These are phyloP conservation scores for Marsdenia floribunda DNA, from an alignment of 257 asterid species.

Conservation along the genomic window DNA sequence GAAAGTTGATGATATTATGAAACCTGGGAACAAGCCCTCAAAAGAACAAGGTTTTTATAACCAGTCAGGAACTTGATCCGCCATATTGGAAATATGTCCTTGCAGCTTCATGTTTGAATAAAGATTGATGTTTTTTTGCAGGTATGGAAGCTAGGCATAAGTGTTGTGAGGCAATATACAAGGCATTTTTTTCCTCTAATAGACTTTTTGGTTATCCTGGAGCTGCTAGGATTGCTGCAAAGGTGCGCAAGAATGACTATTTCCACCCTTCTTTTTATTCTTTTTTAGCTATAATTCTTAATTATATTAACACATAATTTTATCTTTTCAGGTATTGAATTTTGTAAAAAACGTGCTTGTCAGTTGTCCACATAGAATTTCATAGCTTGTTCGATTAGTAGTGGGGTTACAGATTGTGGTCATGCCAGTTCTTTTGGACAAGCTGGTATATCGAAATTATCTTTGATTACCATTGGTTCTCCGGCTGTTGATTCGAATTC, in stretches of 20 bases:
- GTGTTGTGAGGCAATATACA: slow-evolving; percentile 70
- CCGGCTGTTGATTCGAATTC: too few relatives aligned
- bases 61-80: background rate
- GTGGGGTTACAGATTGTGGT: too few relatives aligned
- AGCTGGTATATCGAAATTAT: too few relatives aligned
- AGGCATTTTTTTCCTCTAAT: slow-evolving; percentile 45
- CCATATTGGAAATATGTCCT: background rate
- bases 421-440: too few relatives aligned
- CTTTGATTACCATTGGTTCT: too few relatives aligned
- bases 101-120: background rate
- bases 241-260: slow-evolving; percentile 37
- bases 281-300: too few relatives aligned
- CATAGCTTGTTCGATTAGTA: too few relatives aligned
- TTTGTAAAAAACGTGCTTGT: too few relatives aligned
- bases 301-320: too few relatives aligned
- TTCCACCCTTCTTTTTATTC: background rate
- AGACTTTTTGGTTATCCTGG: slow-evolving; percentile 56
- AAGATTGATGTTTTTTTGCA: slow-evolving; percentile 25
- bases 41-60: background rate
- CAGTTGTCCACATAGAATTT: too few relatives aligned
- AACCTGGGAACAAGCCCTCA: background rate
- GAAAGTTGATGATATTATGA: background rate
- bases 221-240: slow-evolving; percentile 41
- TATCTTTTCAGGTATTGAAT: too few relatives aligned
- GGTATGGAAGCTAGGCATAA: slow-evolving; percentile 96